A percentile compares a stretch with the other conserved stretches of the same genome.
Evolutionary conservation across 208 protist species (phyloP).

Genomic region (Trypanosoma avium): DNA sequence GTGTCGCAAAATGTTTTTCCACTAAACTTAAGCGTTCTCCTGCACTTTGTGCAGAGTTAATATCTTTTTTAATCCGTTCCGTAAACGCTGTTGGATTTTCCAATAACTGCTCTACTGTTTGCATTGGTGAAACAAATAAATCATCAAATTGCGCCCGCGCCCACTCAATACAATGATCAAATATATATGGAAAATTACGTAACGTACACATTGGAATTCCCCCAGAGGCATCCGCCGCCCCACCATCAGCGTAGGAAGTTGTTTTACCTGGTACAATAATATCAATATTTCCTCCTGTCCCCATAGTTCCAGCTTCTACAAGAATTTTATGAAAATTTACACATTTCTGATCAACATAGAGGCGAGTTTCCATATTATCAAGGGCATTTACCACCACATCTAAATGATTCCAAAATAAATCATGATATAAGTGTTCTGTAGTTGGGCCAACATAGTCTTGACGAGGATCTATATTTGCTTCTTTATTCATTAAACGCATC

Average conservation of each 20-base stretch:
- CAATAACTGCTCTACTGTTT: constrained; percentile 78
- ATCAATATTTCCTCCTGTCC: constrained; percentile 98
- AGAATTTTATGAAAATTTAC: constrained; percentile 97
- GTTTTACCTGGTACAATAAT: constrained; percentile 98
- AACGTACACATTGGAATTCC: constrained; percentile 99
- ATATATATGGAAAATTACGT: constrained; percentile 99
- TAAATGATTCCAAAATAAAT: constrained; percentile 96
- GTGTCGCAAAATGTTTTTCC: constrained; percentile 67
- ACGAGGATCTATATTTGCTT: constrained; percentile 70
- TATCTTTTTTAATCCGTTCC: constrained; percentile 60
- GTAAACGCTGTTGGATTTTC: constrained; percentile 73
- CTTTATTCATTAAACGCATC: constrained; percentile 96
- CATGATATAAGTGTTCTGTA: constrained; percentile 96
- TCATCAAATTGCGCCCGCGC: constrained; percentile 92
- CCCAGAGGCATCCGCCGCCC: constrained; percentile 96
- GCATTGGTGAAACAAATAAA: constrained; percentile 87
- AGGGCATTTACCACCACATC: constrained; percentile 98
- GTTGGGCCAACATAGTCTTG: constrained; percentile 94
- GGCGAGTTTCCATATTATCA: constrained; percentile 98
- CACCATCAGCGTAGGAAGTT: constrained; percentile 96
- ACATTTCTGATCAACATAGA: constrained; percentile 96
- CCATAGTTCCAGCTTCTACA: constrained; percentile 99
- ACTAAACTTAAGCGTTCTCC: constrained; percentile 78
- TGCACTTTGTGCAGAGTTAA: constrained; percentile 52
- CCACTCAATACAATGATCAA: constrained; percentile 99